These are phyloP conservation scores for Puccinia brachypodii DNA, from an alignment of 1,284 basidiomycete species.

Conservation along the genomic window DNA sequence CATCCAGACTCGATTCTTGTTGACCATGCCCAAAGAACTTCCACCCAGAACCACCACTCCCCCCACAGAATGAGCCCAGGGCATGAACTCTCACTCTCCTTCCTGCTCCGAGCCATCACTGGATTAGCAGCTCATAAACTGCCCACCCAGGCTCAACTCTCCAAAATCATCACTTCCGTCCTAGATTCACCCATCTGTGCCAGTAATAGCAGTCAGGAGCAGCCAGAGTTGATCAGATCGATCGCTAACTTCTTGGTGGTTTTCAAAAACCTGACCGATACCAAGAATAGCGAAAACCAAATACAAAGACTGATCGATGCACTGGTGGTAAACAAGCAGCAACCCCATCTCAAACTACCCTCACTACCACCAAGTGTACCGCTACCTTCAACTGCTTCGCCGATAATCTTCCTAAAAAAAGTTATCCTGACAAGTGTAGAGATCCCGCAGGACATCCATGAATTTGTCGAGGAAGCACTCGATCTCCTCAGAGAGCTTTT, in stretches of 20 bases:
- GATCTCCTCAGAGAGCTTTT: constrained; percentile 1
- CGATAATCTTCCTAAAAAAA: not conserved
- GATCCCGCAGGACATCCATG: not conserved
- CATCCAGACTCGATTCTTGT: too few species aligned
- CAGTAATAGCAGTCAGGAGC: not conserved
- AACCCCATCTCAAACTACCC: not conserved
- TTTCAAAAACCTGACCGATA: constrained; percentile 5
- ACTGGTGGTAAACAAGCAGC: not conserved
- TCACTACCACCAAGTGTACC: not conserved
- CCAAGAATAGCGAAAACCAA: constrained; percentile 29
- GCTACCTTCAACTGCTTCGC: not conserved
- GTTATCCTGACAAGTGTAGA: not conserved
- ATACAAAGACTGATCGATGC: constrained; percentile 23
- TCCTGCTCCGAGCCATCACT: not conserved
- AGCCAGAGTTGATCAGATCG: constrained; percentile 12
- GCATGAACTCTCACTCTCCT: constrained; percentile 13
- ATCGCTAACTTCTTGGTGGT: not conserved
- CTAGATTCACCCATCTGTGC: constrained; percentile 7
- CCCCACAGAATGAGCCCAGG: not conserved
- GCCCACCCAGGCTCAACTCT: constrained; percentile 33
- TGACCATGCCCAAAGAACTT: too few species aligned
- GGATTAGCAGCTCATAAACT: constrained; percentile 20
- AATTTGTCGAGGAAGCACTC: not conserved
- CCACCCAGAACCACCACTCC: too few species aligned
- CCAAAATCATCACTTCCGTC: constrained; percentile 2